phyloP scores from a whole-genome alignment of 768 basidiomycete species.

The Amyloporia xantha region DNA sequence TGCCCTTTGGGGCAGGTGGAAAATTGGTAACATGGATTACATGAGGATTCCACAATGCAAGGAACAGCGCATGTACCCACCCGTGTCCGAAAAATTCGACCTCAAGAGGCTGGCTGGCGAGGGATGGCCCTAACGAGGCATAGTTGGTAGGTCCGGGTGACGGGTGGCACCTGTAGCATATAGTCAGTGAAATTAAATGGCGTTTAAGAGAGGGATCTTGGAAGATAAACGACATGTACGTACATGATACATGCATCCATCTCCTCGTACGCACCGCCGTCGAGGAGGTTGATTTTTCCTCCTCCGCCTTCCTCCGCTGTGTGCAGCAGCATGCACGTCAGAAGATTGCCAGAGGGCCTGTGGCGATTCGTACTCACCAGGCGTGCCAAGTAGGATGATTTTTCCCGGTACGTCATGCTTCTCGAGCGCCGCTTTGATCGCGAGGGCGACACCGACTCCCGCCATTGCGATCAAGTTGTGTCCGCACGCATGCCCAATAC shows the following conservation, averaged over 20 bases:
- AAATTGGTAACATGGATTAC: background rate
- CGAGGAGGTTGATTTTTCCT: conserved; percentile 69
- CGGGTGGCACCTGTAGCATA: conserved; percentile 83
- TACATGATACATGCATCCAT: conserved; percentile 83
- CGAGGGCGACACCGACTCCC: conserved; percentile 69
- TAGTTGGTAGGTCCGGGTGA: conserved; percentile 46
- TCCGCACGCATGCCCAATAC: conserved; percentile 62
- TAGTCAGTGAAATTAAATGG: background rate
- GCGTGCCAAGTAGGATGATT: conserved; percentile 72
- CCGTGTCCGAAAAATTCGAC: conserved; percentile 72
- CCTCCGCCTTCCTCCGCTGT: conserved; percentile 74
- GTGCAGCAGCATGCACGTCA: too few species aligned
- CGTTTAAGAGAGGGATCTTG: background rate
- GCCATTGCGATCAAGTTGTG: conserved; percentile 80
- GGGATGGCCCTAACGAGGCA: conserved; percentile 44
- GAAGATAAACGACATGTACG: conserved; percentile 5
- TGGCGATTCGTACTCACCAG: conserved; percentile 28
- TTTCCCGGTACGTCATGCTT: conserved; percentile 58
- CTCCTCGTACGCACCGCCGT: conserved; percentile 69
- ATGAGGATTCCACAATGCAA: background rate
- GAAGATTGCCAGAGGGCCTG: too few species aligned
- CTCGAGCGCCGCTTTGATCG: conserved; percentile 62
- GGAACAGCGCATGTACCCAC: conserved; percentile 36
- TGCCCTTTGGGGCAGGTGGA: conserved; percentile 41
- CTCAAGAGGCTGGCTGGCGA: conserved; percentile 57